These are phyloP conservation scores for Sporopachydermia lactativora DNA, from an alignment of 805 yeast genomes.

Conservation along the genomic window DNA sequence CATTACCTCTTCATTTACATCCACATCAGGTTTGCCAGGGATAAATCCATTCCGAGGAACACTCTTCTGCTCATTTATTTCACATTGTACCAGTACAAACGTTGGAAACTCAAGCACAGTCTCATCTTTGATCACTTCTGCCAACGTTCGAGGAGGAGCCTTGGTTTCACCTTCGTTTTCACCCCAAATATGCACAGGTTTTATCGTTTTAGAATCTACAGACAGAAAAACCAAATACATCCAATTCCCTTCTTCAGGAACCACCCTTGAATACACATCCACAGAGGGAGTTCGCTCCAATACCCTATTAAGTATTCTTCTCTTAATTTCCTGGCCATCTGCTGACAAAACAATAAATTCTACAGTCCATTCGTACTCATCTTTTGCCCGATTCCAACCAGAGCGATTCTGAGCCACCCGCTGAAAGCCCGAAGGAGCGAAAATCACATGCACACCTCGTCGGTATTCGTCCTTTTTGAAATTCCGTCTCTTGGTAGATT, in stretches of 20 bases:
- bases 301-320: too few species aligned
- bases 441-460: constrained; percentile 52
- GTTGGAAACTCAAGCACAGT: constrained; percentile 73
- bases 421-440: constrained; percentile 63
- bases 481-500: constrained; percentile 14
- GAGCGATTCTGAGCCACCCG: constrained; percentile 50
- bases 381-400: constrained; percentile 49
- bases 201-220: constrained; percentile 10
- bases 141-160: constrained; percentile 24
- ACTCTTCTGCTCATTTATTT: constrained; percentile 7
- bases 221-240: constrained; percentile 7
- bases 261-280: too few species aligned
- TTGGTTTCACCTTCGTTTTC: constrained; percentile 19
- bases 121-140: constrained; percentile 36
- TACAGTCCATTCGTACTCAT: constrained; percentile 62
- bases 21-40: not conserved
- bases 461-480: constrained; percentile 16
- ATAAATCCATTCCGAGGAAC: constrained; percentile 21
- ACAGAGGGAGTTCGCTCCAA: too few species aligned
- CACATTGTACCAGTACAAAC: constrained; percentile 19
- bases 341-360: constrained; percentile 68
- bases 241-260: too few species aligned
- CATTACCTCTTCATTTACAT: too few species aligned
- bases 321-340: too few species aligned
- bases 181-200: constrained; percentile 22